A percentile compares a stretch with the other conserved stretches of the same genome.
Evolutionary conservation across 345 rosid species (phyloP).

Genomic region (Arabidopsis suecica): DNA sequence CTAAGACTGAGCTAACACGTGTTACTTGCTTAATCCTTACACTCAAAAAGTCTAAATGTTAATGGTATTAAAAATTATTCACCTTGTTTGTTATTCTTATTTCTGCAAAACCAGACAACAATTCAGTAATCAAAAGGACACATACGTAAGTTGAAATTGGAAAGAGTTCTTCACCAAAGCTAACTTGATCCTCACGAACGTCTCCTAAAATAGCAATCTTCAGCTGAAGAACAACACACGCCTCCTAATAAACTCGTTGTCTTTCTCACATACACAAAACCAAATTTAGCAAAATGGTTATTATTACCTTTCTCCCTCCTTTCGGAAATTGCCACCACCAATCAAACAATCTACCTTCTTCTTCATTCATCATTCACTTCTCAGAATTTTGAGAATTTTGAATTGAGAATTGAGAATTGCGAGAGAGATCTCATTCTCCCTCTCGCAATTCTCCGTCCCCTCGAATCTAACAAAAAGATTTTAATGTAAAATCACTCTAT

Average conservation of each 20-base stretch:
- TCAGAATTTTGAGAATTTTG: slow-evolving; percentile 19
- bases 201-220: slow-evolving; percentile 14
- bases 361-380: slow-evolving; percentile 12
- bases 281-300: slow-evolving; percentile 27
- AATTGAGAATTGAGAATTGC: slow-evolving; percentile 31
- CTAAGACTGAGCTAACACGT: neutral
- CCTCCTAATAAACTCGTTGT: slow-evolving; percentile 17
- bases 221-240: slow-evolving; percentile 16
- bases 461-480: neutral
- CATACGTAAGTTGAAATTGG: neutral
- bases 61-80: too few relatives aligned
- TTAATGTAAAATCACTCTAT: neutral
- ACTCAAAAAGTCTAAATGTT: too few relatives aligned
- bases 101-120: too few relatives aligned
- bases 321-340: neutral
- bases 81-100: too few relatives aligned
- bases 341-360: slow-evolving; percentile 26
- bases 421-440: slow-evolving; percentile 15
- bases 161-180: neutral
- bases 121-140: neutral
- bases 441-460: slow-evolving; percentile 32
- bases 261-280: slow-evolving; percentile 26
- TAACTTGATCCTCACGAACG: slow-evolving; percentile 3
- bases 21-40: too few relatives aligned
- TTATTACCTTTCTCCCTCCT: slow-evolving; percentile 21